Base-by-base conservation (phyloP, 768 basidiomycete species). In the Rossbeevera mucosa region DNA sequence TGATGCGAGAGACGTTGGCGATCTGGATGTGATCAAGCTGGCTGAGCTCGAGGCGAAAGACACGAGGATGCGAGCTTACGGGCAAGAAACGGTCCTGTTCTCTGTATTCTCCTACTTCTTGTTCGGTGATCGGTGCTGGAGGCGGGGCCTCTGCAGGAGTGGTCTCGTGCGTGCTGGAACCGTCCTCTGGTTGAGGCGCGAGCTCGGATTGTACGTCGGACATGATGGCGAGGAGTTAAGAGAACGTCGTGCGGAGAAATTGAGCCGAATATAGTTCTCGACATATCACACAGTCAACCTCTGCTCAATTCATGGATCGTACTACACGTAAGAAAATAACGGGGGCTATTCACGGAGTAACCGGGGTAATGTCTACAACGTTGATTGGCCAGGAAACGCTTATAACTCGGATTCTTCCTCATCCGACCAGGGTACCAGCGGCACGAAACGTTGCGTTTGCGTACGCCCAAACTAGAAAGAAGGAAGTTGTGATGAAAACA, bases 1-100 rank as follows among this genome's bases (percentile, higher is more conserved):
- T 98, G 64, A 98, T 94, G 20, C 95, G 82, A 14, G 93, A 85
- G n/a, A 97, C 94, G 66, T 98, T 98, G 47, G 94, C 94, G 61
- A 98, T 98, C 94, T 58, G 28, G 9, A 1, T n/a, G n/a, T 33
- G 18, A 25, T 20, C 40, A 16, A 47, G 44, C 12, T 20, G 22
- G 6, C 14, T 24, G 22, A 44, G 0, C 7, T 16, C 2, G 42
- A 7, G 13, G 0, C 1, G n/a, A 11, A 18, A 18, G 7, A 8
- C 5, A 20, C 11, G 2, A 22, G 1, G 22, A 22, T n/a, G n/a
- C 14, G 5, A 21, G 24, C 43, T 48, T 24, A 95, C 94, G 16
- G 94, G 93, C n/a, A 95, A 79, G 71, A 89, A 95, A 18, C 93
- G 82, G 72, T 96, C 94, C 67, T 95, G 94, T 69, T 96, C 94